A percentile compares a stretch with the other conserved stretches of the same genome.
These are phyloP conservation scores for Beauveria medogensis DNA, from an alignment of 2,329 filamentous ascomycete species.

Conservation along the genomic window DNA sequence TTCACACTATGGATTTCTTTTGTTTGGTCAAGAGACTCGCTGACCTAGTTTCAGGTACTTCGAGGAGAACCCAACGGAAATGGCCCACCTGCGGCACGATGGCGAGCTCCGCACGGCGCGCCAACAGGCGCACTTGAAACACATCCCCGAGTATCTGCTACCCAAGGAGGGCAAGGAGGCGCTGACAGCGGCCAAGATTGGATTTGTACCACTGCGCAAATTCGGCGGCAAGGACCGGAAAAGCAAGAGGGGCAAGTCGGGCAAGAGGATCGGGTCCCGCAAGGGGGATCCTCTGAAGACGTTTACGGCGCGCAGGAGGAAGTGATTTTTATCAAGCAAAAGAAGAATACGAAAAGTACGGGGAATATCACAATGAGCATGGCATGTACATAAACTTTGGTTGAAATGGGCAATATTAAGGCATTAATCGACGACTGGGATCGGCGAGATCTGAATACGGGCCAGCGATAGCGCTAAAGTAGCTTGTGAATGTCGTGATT, in stretches of 20 bases:
- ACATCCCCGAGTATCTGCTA: slow-evolving; percentile 89
- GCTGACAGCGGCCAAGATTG: slow-evolving; percentile 57
- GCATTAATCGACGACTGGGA: background rate
- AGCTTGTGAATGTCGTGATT: background rate
- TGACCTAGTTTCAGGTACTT: slow-evolving; percentile 54
- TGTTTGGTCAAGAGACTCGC: background rate
- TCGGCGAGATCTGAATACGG: background rate
- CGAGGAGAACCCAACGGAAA: slow-evolving; percentile 88
- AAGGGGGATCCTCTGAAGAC: slow-evolving; percentile 82
- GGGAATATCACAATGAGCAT: background rate
- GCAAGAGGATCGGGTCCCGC: slow-evolving; percentile 46
- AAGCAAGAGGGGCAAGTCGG: slow-evolving; percentile 34
- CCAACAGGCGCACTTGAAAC: slow-evolving; percentile 82
- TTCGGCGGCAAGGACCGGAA: slow-evolving; percentile 41
- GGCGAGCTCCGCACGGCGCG: slow-evolving; percentile 75
- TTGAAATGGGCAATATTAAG: background rate
- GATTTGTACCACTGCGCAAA: slow-evolving; percentile 65
- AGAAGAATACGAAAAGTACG: background rate
- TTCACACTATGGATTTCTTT: background rate
- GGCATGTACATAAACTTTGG: background rate
- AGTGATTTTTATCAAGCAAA: slow-evolving; percentile 14
- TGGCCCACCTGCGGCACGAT: slow-evolving; percentile 83
- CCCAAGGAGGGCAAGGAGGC: slow-evolving; percentile 68
- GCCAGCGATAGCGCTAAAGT: background rate
- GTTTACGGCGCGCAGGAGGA: slow-evolving; percentile 60